Percentiles rank a stretch among this genome's conserved stretches.
phyloP scores from a whole-genome alignment of 495 filamentous ascomycete genomes.

The Aspergillus cristatus region DNA sequence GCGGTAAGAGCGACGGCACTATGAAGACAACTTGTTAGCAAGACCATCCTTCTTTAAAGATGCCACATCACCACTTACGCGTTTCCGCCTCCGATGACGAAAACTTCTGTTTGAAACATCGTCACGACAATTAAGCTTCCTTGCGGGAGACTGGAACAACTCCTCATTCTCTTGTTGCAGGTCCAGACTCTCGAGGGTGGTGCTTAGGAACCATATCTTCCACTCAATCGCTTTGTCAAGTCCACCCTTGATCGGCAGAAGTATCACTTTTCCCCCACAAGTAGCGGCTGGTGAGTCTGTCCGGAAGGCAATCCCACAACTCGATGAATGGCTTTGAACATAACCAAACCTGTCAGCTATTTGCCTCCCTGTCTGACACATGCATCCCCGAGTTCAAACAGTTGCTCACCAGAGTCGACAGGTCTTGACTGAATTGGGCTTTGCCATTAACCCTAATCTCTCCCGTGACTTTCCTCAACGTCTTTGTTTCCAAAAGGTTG shows the following conservation, averaged over 20 bases:
- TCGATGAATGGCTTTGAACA: constrained; percentile 22
- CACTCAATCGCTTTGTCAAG: constrained; percentile 7
- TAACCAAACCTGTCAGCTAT: too few species aligned
- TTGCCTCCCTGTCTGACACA: too few species aligned
- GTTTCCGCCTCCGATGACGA: constrained; percentile 18
- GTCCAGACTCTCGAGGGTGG: constrained; percentile 10
- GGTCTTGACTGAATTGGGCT: constrained; percentile 9
- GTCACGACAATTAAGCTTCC: background rate
- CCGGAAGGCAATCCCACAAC: constrained; percentile 11
- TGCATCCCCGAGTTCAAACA: too few species aligned
- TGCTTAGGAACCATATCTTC: constrained; percentile 19
- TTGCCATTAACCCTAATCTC: constrained; percentile 10
- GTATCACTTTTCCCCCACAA: constrained; percentile 11
- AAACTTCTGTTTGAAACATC: constrained; percentile 14
- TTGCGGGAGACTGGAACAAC: constrained; percentile 3
- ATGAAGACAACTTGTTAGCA: background rate
- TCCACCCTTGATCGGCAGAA: constrained; percentile 9
- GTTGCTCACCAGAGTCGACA: constrained; percentile 10
- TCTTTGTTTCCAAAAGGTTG: constrained; percentile 9
- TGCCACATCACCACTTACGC: constrained; percentile 11
- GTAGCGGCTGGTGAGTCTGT: constrained; percentile 10
- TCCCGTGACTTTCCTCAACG: constrained; percentile 6
- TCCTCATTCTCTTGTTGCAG: constrained; percentile 9
- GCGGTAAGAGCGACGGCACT: constrained; percentile 20
- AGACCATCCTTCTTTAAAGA: background rate